These are phyloP conservation scores for Cryphonectria carpinicola DNA, from an alignment of 2,329 filamentous ascomycete genomes.

Conservation along the genomic window DNA sequence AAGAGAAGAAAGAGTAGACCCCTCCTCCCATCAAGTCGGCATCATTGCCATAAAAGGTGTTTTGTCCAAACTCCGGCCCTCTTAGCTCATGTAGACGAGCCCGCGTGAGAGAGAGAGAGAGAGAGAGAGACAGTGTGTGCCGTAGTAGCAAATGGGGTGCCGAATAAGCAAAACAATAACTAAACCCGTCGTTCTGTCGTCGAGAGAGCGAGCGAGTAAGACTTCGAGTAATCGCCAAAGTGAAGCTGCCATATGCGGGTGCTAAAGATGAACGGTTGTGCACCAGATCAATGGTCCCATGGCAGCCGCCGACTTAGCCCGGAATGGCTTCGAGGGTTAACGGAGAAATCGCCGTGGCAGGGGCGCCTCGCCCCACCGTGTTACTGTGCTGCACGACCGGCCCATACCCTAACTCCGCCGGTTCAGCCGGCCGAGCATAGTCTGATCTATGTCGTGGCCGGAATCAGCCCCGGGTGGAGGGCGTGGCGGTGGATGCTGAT, in stretches of 20 bases:
- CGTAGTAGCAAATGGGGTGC: background rate
- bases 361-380: background rate
- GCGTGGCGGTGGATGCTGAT: conserved; percentile 38
- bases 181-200: background rate
- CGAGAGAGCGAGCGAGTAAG: background rate
- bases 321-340: background rate
- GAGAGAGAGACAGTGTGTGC: background rate
- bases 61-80: background rate
- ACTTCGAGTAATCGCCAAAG: background rate
- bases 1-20: background rate
- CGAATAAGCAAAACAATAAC: background rate
- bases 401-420: conserved; percentile 35
- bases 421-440: conserved; percentile 58
- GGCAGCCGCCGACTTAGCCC: background rate
- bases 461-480: conserved; percentile 29
- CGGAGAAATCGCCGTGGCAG: background rate
- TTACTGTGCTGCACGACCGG: background rate
- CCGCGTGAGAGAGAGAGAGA: background rate
- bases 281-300: background rate
- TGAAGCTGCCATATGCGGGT: background rate
- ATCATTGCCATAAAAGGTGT: background rate
- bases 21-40: background rate
- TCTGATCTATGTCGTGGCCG: conserved; percentile 56
- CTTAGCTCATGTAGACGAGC: background rate
- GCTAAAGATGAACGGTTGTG: background rate